Evolutionary conservation across 805 yeast species (phyloP), one percentile per base, ranked within the genome.

Genomic region (Saccharomyces eubayanus): DNA sequence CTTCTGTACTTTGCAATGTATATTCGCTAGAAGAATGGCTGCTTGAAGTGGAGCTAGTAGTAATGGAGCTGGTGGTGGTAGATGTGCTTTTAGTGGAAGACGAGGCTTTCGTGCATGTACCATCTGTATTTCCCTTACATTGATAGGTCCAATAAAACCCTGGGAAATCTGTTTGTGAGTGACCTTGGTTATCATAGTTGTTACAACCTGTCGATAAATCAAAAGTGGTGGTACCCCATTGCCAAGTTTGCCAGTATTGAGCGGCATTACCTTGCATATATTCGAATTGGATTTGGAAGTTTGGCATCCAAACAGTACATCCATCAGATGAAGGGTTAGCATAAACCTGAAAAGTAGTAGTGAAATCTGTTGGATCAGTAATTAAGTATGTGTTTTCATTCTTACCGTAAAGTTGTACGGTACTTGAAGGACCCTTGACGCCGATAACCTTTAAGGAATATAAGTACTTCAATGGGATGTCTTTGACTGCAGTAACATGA

Each of bases 91-190:
- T 31, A 31, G 36, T 31, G 10, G 41, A 36, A 6, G 41, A 36
- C 1, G 43, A 36, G 24, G 43, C 11, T 16, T 36, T 36, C 1
- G 43, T 36, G 6, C 43, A 36, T 6, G 43, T 36, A 4, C 43
- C 43, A 16, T 36, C 43, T 3, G 6, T 36, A 21, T 36, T 36
- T 16, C 43, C 43, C 21, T 36, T 36, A 11, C 43, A 36, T 11
- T 36, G 43, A 16, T 36, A 29, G 6, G 20, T 51, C 65, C 64
- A 61, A 48, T 50, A 54, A 45, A 36, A 61, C 6, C 61, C 62
- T 11, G 65, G 59, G 46, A 62, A 53, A 50, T 57, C 56, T 6
- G 63, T 58, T 50, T 59, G 60, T 11, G 65, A 59, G 31, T 56
- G 53, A 3, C 58, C 59, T 43, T 57, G 53, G 31, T 53, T 54